Percentiles rank a stretch among this genome's conserved stretches.
Evolutionary conservation across 495 filamentous ascomycete species (phyloP).

Genomic region (Penicillium canariense): DNA sequence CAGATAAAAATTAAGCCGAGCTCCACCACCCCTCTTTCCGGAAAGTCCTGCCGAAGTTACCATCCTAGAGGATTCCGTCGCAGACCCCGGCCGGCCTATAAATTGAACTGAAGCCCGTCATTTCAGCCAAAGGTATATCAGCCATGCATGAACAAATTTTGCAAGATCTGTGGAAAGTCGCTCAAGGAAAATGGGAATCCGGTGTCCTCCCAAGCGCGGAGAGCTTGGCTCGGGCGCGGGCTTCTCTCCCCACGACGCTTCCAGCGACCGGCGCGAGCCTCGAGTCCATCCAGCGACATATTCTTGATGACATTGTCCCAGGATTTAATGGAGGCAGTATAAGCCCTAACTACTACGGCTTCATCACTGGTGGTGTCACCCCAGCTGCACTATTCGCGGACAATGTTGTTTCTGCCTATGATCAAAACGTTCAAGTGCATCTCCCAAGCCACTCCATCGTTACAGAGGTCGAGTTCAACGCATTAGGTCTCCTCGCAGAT

Average conservation of each 20-base stretch:
- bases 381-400: slow-evolving; percentile 85
- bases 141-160: slow-evolving; percentile 25
- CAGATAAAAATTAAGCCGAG: background rate
- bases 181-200: slow-evolving; percentile 32
- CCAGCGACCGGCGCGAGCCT: slow-evolving; percentile 45
- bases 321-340: slow-evolving; percentile 62
- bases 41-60: slow-evolving; percentile 19
- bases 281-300: slow-evolving; percentile 43
- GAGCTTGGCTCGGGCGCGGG: slow-evolving; percentile 33
- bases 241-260: slow-evolving; percentile 39
- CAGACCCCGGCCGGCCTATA: slow-evolving; percentile 18
- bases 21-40: slow-evolving; percentile 6
- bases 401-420: slow-evolving; percentile 69
- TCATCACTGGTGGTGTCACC: slow-evolving; percentile 79
- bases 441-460: slow-evolving; percentile 69
- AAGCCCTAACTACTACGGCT: slow-evolving; percentile 76
- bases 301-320: slow-evolving; percentile 62
- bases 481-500: slow-evolving; percentile 66
- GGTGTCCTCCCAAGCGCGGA: slow-evolving; percentile 36
- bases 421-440: slow-evolving; percentile 87
- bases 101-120: background rate
- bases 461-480: slow-evolving; percentile 70
- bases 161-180: slow-evolving; percentile 35
- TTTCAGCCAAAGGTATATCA: background rate
- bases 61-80: background rate